A percentile compares a stretch with the other conserved stretches of the same genome.
phyloP scores from a whole-genome alignment of 2,329 filamentous ascomycete species.

The Ceratocystis variospora region DNA sequence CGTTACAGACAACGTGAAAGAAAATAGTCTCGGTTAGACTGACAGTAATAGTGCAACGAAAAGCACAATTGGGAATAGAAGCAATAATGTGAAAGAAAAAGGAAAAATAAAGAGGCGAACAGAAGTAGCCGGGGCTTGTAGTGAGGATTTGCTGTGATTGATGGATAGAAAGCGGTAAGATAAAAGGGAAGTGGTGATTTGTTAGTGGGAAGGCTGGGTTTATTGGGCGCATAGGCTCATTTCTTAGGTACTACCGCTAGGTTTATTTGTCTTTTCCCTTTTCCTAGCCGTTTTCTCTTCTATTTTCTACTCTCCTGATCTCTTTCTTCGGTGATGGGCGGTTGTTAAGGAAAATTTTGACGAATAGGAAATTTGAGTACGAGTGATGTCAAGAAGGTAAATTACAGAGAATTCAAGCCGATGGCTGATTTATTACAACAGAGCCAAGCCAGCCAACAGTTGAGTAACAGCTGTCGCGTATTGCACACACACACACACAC shows the following conservation, averaged over 20 bases:
- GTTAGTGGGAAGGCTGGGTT: constrained; percentile 9
- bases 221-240: neutral
- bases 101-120: neutral
- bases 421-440: too few relatives aligned
- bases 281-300: neutral
- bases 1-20: neutral
- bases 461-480: too few relatives aligned
- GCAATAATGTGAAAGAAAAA: neutral
- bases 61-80: neutral
- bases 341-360: neutral
- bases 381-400: neutral
- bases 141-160: neutral
- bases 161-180: constrained; percentile 5
- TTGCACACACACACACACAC: too few relatives aligned
- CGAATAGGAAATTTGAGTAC: neutral
- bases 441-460: too few relatives aligned
- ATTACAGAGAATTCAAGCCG: too few relatives aligned
- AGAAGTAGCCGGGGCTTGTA: neutral
- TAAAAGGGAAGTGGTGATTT: constrained; percentile 1
- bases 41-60: too few relatives aligned
- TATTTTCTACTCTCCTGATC: neutral
- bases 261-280: neutral
- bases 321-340: neutral
- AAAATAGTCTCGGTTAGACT: too few relatives aligned
- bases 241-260: neutral